These are phyloP conservation scores for Boletus vermiculosoides DNA, from an alignment of 768 basidiomycete species.

Conservation along the genomic window DNA sequence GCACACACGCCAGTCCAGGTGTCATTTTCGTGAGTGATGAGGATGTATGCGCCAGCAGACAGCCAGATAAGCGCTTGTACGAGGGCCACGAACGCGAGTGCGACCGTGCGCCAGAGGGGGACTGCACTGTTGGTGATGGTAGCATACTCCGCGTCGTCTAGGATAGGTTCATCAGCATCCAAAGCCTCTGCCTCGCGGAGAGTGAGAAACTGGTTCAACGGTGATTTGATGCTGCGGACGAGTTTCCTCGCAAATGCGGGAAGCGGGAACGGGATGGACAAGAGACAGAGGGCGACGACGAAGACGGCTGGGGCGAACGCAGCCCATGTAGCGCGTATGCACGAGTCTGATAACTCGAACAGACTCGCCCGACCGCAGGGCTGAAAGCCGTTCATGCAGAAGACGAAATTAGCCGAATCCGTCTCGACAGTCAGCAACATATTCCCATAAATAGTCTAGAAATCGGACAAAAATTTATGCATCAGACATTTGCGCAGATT, in stretches of 20 bases:
- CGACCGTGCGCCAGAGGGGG: slow-evolving; percentile 59
- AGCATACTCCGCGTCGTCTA: not conserved
- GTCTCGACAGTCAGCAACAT: too few species aligned
- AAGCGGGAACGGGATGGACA: slow-evolving; percentile 33
- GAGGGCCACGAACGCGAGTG: slow-evolving; percentile 57
- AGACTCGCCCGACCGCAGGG: slow-evolving; percentile 15
- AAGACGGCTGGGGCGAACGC: slow-evolving; percentile 46
- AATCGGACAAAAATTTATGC: not conserved
- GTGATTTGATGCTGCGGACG: slow-evolving; percentile 16
- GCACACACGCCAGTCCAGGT: slow-evolving; percentile 39
- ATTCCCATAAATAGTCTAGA: not conserved
- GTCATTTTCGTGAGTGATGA: slow-evolving; percentile 38
- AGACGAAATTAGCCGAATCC: not conserved
- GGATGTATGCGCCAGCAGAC: slow-evolving; percentile 51
- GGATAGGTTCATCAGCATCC: slow-evolving; percentile 15
- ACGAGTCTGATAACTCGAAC: slow-evolving; percentile 44
- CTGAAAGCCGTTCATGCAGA: slow-evolving; percentile 9
- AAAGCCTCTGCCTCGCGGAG: slow-evolving; percentile 58
- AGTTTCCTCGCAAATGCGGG: slow-evolving; percentile 18
- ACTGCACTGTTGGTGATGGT: slow-evolving; percentile 9
- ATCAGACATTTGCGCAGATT: not conserved
- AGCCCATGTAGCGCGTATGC: slow-evolving; percentile 53
- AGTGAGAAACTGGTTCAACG: slow-evolving; percentile 44
- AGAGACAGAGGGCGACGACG: slow-evolving; percentile 44
- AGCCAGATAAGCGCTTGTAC: slow-evolving; percentile 59